These are phyloP conservation scores for Coemansia sp. DNA, from an alignment of 192 early-diverging fungal species.

Conservation along the genomic window DNA sequence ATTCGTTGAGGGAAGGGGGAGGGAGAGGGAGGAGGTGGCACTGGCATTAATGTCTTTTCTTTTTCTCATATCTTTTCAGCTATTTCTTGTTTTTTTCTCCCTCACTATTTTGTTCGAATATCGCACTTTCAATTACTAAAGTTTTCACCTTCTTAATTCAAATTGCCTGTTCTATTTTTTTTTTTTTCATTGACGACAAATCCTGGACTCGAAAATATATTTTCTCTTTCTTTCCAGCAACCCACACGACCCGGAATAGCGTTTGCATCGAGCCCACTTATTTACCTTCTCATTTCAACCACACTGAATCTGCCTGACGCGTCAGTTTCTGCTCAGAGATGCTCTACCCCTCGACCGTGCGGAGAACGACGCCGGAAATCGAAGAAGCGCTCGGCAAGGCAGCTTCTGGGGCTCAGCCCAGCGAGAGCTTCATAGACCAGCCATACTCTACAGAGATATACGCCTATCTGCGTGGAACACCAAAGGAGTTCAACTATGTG, in stretches of 20 bases:
- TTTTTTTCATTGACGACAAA: too few species aligned
- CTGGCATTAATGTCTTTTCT: too few species aligned
- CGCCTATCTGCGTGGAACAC: constrained; percentile 40
- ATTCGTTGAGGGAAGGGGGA: too few species aligned
- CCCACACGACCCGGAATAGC: background rate
- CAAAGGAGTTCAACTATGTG: constrained; percentile 42
- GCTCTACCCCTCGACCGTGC: background rate
- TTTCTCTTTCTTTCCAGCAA: too few species aligned
- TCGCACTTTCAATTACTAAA: too few species aligned
- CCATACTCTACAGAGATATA: constrained; percentile 44
- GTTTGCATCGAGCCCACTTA: background rate
- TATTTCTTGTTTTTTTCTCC: background rate
- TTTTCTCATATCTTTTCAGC: too few species aligned
- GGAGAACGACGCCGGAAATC: constrained; percentile 34
- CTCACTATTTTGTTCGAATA: background rate
- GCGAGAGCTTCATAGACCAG: constrained; percentile 51
- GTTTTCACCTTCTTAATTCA: background rate
- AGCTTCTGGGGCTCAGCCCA: constrained; percentile 27
- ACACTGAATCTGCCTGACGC: background rate
- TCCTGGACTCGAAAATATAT: too few species aligned
- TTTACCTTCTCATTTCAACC: background rate
- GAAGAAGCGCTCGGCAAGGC: constrained; percentile 45
- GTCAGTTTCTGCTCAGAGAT: background rate
- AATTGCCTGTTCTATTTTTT: too few species aligned
- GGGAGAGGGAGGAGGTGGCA: too few species aligned